Evolutionary conservation across 306 rosid species (phyloP), one percentile per base, ranked within the genome.

Genomic region (Carpinus fangiana): DNA sequence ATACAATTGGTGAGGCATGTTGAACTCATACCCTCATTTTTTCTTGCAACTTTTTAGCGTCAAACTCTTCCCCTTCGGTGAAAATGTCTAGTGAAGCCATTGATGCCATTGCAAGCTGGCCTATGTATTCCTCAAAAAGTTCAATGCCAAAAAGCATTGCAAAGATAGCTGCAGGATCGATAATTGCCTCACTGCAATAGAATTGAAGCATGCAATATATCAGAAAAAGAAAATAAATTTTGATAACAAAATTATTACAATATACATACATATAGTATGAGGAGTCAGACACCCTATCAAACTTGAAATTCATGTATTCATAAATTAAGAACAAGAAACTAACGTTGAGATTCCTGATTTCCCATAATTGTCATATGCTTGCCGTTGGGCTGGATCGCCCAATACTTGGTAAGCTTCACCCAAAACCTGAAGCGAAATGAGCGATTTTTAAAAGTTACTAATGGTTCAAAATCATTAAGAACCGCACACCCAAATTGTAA

Each of bases 101-200:
- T 70, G 98, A 95, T 34, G 98, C 98, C 98, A 95, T 92, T 69
- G 98, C 98, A 77, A 95, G 84, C 88, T 92, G 92, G 72, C 98
- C 98, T 51, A 95, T 95, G 79, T 95, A 92, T 76, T 95, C 98
- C 86, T 95, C 98, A 87, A 95, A 95, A 82, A 95, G 97, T 85
- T 95, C 98, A 85, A 97, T 95, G 76, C 98, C 98, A 82, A 95
- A 95, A 70, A 95, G 98, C 98, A 95, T 95, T 13, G 98, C 98
- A 73, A 95, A 95, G 78, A 95, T 95, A 38, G 98, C 98, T 56
- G 98, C 98, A 61, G 98, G 98, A 73, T 95, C 98, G 76, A 95
- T 95, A 81, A 95, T 95, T 73, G 90, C 90, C 12, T 95, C 98
- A 14, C 98, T 95, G 93, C 79, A 83, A 79, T 18, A 53, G 75